Conservation (phyloP, 371 early-diverging fungal genomes). For the Circinella minor region DNA sequence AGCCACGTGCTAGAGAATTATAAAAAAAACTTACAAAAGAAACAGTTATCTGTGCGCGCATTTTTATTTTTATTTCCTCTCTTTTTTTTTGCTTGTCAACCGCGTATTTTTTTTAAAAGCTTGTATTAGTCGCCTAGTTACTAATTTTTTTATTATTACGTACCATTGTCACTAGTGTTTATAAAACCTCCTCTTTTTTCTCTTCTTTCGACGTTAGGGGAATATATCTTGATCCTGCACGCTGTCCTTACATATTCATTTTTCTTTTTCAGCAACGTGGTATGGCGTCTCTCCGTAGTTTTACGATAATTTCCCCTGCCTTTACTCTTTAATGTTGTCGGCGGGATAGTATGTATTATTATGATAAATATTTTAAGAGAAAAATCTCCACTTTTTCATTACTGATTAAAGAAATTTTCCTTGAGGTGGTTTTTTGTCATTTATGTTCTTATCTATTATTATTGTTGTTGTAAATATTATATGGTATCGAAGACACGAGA, state of each 20-base stretch:
- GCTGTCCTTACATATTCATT: constrained; percentile 12
- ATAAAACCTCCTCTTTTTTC: background rate
- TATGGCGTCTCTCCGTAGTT: background rate
- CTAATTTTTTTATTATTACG: too few relatives aligned
- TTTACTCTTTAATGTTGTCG: background rate
- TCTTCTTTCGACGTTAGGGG: constrained; percentile 1
- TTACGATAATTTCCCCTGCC: background rate
- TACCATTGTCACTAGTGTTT: too few relatives aligned
- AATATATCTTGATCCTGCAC: constrained; percentile 11
- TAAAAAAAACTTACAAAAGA: too few relatives aligned
- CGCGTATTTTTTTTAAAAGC: too few relatives aligned
- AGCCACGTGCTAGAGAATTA: too few relatives aligned
- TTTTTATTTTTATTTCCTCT: too few relatives aligned
- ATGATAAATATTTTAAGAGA: background rate
- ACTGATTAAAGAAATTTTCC: background rate
- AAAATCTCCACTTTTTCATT: background rate
- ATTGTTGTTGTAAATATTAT: background rate
- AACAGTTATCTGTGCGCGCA: too few relatives aligned
- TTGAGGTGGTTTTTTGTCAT: background rate
- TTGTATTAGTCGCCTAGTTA: too few relatives aligned
- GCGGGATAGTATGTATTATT: constrained; percentile 1
- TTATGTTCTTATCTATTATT: background rate
- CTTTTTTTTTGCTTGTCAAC: too few relatives aligned
- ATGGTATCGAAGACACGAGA: background rate
- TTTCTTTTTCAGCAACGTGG: constrained; percentile 6